Conservation (phyloP, 2,329 filamentous ascomycete genomes). For the Hymenoscyphus scutula region DNA sequence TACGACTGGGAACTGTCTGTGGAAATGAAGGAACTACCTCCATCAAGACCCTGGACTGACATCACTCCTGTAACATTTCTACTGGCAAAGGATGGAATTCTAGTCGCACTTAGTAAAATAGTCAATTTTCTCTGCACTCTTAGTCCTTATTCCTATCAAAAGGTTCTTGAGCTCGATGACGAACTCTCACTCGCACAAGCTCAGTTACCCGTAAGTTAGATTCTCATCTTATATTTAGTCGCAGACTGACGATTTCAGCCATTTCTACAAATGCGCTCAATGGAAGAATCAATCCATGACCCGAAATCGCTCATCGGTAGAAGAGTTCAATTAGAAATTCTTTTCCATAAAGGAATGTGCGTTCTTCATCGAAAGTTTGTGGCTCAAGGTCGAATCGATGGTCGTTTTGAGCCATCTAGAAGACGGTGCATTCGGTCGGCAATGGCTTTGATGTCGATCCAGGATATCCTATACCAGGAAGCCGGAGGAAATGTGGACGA, state of each 20-base stretch:
- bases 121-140: slow-evolving; percentile 56
- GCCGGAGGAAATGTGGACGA: neutral
- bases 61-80: slow-evolving; percentile 73
- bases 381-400: slow-evolving; percentile 67
- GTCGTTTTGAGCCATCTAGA: slow-evolving; percentile 79
- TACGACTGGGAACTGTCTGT: slow-evolving; percentile 75
- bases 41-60: slow-evolving; percentile 64
- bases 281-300: slow-evolving; percentile 62
- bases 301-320: slow-evolving; percentile 80
- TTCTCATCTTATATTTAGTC: neutral
- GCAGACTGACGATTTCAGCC: slow-evolving; percentile 58
- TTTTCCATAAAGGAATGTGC: slow-evolving; percentile 75
- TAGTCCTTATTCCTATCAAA: slow-evolving; percentile 57
- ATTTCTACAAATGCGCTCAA: slow-evolving; percentile 71
- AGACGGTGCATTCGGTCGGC: slow-evolving; percentile 30
- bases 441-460: slow-evolving; percentile 13
- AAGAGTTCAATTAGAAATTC: slow-evolving; percentile 74
- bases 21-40: slow-evolving; percentile 62
- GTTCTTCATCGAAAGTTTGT: slow-evolving; percentile 85
- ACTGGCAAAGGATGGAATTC: slow-evolving; percentile 68
- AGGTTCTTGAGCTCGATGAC: slow-evolving; percentile 59
- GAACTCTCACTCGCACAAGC: slow-evolving; percentile 56
- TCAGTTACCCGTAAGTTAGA: neutral
- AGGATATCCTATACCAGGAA: slow-evolving; percentile 12
- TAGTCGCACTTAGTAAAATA: slow-evolving; percentile 66